Evolutionary conservation across 2,329 filamentous ascomycete genomes (phyloP), one percentile per base, ranked within the genome.

Genomic region (Pseudohalonectria lignicola): DNA sequence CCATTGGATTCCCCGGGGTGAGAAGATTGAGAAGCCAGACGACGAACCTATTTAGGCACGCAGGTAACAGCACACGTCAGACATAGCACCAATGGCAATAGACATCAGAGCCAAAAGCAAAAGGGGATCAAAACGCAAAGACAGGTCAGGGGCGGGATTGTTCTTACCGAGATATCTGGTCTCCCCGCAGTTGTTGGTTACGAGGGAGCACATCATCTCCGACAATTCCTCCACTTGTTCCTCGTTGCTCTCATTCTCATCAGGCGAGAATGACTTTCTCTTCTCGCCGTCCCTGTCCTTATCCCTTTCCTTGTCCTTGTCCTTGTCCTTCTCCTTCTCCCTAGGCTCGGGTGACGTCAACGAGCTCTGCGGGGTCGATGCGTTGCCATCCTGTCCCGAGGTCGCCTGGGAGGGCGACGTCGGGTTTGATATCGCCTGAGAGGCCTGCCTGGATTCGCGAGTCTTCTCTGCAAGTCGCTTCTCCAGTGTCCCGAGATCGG

Each of bases 11-110:
- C 92, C 92, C 57, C 94, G 94, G 12, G 90, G 92, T 0, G 90
- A 96, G 64, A 98, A 96, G 50, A 98, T 98, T 39, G 90, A 96
- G 60, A 96, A 96, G 4, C 92, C 92, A 3, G 92, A 98, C 0
- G 90, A 96, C 0, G 88, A 95, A 19, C 90, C 86, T 92, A 21
- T 6, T n/a, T n/a, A n/a, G n/a, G n/a, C n/a, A n/a, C n/a, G n/a
- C n/a, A 5, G 16, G 39, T 41, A n/a, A n/a, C n/a, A n/a, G n/a
- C n/a, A 39, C 20, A 18, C 10, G 39, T 40, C 17, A 33, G 36
- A 10, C 19, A n/a, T 16, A 23, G 23, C 25, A 28, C 25, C n/a
- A 28, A n/a, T n/a, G n/a, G n/a, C n/a, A n/a, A n/a, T n/a, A n/a
- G n/a, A n/a, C n/a, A n/a, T n/a, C n/a, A n/a, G n/a, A n/a, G n/a